Conservation (phyloP, 1,284 basidiomycete species). For the Cryptococcus depauperatus region DNA sequence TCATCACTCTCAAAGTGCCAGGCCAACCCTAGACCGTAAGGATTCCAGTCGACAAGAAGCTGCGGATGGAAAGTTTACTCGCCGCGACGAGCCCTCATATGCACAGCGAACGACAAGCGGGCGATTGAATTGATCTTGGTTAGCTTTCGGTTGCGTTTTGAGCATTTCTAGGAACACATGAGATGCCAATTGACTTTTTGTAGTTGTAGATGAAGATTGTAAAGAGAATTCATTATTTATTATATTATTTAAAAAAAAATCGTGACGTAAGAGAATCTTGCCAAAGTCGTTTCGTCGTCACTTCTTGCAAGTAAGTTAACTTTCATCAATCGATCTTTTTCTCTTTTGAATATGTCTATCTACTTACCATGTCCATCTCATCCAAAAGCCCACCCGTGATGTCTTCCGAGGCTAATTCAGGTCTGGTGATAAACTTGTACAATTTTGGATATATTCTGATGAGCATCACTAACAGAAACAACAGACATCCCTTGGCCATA, state of each 20-base stretch:
- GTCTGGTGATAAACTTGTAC: slow-evolving; percentile 40
- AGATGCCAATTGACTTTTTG: too few species aligned
- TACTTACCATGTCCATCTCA: slow-evolving; percentile 1
- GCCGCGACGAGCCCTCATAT: slow-evolving; percentile 63
- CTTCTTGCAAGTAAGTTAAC: too few species aligned
- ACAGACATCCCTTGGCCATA: slow-evolving; percentile 87
- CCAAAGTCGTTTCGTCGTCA: too few species aligned
- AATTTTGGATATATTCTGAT: not conserved
- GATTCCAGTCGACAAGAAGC: slow-evolving; percentile 65
- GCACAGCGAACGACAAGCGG: slow-evolving; percentile 68
- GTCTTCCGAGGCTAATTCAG: slow-evolving; percentile 22
- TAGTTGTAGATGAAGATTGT: too few species aligned
- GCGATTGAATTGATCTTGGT: slow-evolving; percentile 51
- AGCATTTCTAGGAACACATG: too few species aligned
- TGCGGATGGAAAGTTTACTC: slow-evolving; percentile 67
- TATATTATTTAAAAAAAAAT: too few species aligned
- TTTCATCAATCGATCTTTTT: too few species aligned
- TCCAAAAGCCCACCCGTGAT: not conserved
- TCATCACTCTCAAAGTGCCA: not conserved
- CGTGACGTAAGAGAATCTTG: too few species aligned
- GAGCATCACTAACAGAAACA: not conserved
- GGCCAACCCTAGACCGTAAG: slow-evolving; percentile 58
- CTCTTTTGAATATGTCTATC: not conserved
- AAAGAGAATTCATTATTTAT: too few species aligned
- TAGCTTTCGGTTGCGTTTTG: slow-evolving; percentile 4